Conservation (phyloP, 164 flowering plant genomes). For the Annona squamosa region DNA sequence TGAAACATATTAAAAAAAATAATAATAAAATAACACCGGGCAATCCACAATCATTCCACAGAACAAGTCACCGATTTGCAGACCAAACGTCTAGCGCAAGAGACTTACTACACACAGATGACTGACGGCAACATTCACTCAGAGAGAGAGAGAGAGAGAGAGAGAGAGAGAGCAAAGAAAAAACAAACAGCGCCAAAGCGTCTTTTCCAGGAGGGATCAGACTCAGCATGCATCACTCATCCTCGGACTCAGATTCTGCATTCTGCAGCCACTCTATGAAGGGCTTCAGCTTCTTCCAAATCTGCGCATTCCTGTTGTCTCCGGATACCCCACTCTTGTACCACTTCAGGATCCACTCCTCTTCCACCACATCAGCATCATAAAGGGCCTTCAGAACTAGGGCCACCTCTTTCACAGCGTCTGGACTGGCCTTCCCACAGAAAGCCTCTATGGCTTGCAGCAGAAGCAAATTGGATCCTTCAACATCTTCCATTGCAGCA, state of each 20-base stretch:
- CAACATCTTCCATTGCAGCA: conserved; percentile 38
- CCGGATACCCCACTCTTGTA: conserved; percentile 40
- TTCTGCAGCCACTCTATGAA: conserved; percentile 72
- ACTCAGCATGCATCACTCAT: conserved; percentile 6
- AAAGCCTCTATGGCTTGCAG: conserved; percentile 43
- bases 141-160: too few species aligned
- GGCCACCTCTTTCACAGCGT: conserved; percentile 52
- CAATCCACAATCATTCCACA: too few species aligned
- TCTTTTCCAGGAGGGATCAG: background rate
- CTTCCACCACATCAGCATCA: conserved; percentile 60
- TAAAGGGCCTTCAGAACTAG: conserved; percentile 54
- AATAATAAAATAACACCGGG: too few species aligned
- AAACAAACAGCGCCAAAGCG: background rate
- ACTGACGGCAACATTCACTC: background rate
- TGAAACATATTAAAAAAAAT: too few species aligned
- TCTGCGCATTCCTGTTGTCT: conserved; percentile 25
- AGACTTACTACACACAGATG: too few species aligned
- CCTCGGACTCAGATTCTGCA: conserved; percentile 73
- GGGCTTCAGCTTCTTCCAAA: conserved; percentile 63
- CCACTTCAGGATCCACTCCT: conserved; percentile 51
- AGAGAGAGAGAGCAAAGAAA: background rate
- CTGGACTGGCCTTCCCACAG: conserved; percentile 32
- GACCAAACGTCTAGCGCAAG: too few species aligned
- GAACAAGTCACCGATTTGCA: too few species aligned
- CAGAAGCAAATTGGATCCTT: conserved; percentile 35